phyloP scores from a whole-genome alignment of 2,329 filamentous ascomycete species.

The Ophiosphaerella korrae region DNA sequence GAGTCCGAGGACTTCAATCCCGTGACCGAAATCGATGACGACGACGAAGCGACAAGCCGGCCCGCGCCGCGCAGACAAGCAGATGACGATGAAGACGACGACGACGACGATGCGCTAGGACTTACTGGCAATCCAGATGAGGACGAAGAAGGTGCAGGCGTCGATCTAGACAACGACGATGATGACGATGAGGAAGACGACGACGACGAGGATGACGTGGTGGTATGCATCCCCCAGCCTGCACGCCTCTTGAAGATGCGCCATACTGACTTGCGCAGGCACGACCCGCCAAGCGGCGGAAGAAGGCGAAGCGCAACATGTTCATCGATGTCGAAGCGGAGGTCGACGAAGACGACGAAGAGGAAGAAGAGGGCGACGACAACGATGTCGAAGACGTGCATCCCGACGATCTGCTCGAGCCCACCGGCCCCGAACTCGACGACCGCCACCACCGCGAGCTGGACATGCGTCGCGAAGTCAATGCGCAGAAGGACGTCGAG shows the following conservation, averaged over 20 bases:
- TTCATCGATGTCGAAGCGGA: constrained; percentile 99
- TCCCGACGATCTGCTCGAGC: constrained; percentile 84
- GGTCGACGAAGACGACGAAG: constrained; percentile 86
- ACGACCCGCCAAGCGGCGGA: constrained; percentile 79
- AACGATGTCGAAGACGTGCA: constrained; percentile 89
- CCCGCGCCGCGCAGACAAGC: constrained; percentile 32
- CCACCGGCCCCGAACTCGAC: constrained; percentile 77
- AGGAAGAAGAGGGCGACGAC: constrained; percentile 81
- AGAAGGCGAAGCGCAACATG: constrained; percentile 74
- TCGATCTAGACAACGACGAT: constrained; percentile 62
- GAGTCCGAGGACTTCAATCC: constrained; percentile 81
- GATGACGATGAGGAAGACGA: constrained; percentile 63
- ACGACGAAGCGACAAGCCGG: constrained; percentile 39
- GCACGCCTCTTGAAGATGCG: background rate
- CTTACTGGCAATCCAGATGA: constrained; percentile 48
- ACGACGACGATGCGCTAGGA: constrained; percentile 41
- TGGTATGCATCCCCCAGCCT: constrained; percentile 21
- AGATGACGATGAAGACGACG: constrained; percentile 42
- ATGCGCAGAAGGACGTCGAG: constrained; percentile 88
- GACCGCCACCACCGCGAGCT: constrained; percentile 93
- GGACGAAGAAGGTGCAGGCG: constrained; percentile 59
- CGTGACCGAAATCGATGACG: constrained; percentile 72
- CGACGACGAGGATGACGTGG: constrained; percentile 64
- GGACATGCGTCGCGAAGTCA: constrained; percentile 86
- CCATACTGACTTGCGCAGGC: constrained; percentile 52